Conservation (phyloP, 129 eudicot species). For the Pulicaria dysenterica region DNA sequence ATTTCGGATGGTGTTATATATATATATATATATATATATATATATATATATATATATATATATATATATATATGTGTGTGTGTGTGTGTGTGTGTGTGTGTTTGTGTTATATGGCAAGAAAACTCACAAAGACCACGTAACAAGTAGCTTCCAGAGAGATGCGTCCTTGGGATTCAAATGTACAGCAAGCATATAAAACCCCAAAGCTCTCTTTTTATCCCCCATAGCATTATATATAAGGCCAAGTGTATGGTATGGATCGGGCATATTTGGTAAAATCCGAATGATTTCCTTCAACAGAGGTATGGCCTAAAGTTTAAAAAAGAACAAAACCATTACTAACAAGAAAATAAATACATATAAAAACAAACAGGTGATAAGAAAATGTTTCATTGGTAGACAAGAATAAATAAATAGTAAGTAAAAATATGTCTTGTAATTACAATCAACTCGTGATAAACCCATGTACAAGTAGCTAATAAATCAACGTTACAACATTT, state of each 20-base stretch:
- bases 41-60: no score
- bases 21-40: no score
- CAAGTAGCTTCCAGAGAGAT: constrained; percentile 82
- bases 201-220: constrained; percentile 62
- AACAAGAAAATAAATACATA: constrained; percentile 6
- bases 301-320: constrained; percentile 61
- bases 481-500: neutral
- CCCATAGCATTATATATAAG: constrained; percentile 63
- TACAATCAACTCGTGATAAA: neutral
- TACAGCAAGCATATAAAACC: constrained; percentile 84
- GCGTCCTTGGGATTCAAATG: constrained; percentile 75
- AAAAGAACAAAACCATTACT: constrained; percentile 26
- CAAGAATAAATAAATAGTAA: neutral
- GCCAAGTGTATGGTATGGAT: constrained; percentile 88
- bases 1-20: neutral
- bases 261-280: constrained; percentile 69
- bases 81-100: no score
- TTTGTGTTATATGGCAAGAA: constrained; percentile 11
- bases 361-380: neutral
- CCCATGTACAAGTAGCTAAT: neutral
- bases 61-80: no score
- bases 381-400: neutral
- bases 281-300: constrained; percentile 64
- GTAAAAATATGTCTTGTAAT: neutral
- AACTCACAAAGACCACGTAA: constrained; percentile 74